phyloP scores from a whole-genome alignment of 257 asterid genomes.

The Nicotiana noctiflora region DNA sequence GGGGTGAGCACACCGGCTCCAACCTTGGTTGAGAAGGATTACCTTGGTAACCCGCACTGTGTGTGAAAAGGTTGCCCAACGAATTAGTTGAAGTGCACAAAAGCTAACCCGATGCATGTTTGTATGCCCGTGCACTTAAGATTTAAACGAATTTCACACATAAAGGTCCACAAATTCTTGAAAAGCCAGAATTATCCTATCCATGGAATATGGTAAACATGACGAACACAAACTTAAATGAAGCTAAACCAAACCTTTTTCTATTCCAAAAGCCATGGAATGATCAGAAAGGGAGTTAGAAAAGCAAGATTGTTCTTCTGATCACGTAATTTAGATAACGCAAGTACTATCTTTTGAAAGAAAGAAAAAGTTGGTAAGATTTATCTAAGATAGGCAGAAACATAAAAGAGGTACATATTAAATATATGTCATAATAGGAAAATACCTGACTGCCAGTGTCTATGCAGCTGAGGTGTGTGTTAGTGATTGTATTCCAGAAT shows the following conservation, averaged over 20 bases:
- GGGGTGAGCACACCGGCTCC: not conserved
- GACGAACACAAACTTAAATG: no score
- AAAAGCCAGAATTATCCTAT: not conserved
- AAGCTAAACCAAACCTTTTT: not conserved
- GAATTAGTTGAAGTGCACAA: not conserved
- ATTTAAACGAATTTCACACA: not conserved
- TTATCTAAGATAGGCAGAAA: not conserved
- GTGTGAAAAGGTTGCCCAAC: not conserved
- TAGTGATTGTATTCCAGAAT: conserved; percentile 88
- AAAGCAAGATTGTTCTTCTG: not conserved
- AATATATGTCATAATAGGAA: no score
- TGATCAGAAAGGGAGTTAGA: not conserved
- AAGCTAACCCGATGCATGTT: not conserved
- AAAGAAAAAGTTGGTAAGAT: not conserved
- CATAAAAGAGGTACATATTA: not conserved
- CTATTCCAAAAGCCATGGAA: not conserved
- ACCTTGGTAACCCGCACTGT: not conserved
- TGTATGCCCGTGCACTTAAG: not conserved
- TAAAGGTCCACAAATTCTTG: not conserved
- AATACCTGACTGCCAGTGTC: conserved; percentile 98
- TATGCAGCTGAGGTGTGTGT: conserved; percentile 69
- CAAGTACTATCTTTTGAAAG: not conserved
- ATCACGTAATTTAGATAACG: not conserved
- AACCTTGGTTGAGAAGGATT: not conserved
- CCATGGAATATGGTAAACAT: not conserved